These are phyloP conservation scores for Cladosporium colombiae DNA, from an alignment of 2,329 filamentous ascomycete species.

Conservation along the genomic window DNA sequence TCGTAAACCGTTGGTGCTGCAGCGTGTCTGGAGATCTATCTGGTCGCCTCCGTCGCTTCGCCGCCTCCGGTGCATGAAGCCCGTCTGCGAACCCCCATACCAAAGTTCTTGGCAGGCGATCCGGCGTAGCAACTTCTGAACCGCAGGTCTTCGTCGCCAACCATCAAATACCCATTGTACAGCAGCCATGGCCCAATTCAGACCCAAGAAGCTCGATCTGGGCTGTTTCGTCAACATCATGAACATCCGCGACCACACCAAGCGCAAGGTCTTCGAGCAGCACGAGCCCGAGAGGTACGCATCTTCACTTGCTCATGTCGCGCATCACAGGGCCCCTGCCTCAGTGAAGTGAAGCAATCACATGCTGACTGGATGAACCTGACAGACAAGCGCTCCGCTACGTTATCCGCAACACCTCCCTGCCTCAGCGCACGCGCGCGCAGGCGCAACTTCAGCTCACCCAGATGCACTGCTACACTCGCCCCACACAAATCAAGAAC, in stretches of 20 bases:
- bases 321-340: background rate
- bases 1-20: background rate
- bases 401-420: constrained; percentile 87
- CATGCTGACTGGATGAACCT: background rate
- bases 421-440: constrained; percentile 77
- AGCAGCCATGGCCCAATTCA: constrained; percentile 63
- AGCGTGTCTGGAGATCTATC: background rate
- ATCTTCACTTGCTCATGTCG: background rate
- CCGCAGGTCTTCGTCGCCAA: constrained; percentile 9
- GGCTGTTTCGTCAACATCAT: constrained; percentile 84
- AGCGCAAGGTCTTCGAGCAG: constrained; percentile 87
- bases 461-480: constrained; percentile 95
- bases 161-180: background rate
- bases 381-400: constrained; percentile 77
- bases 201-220: constrained; percentile 85
- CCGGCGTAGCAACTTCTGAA: constrained; percentile 13
- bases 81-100: background rate
- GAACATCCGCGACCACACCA: constrained; percentile 91
- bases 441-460: constrained; percentile 90
- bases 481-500: constrained; percentile 91
- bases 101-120: constrained; percentile 1
- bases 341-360: background rate
- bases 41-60: background rate
- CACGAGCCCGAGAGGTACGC: constrained; percentile 82
- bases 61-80: background rate